These are phyloP conservation scores for Acanthamoeba royreba DNA, from an alignment of 208 protist species.

Conservation along the genomic window DNA sequence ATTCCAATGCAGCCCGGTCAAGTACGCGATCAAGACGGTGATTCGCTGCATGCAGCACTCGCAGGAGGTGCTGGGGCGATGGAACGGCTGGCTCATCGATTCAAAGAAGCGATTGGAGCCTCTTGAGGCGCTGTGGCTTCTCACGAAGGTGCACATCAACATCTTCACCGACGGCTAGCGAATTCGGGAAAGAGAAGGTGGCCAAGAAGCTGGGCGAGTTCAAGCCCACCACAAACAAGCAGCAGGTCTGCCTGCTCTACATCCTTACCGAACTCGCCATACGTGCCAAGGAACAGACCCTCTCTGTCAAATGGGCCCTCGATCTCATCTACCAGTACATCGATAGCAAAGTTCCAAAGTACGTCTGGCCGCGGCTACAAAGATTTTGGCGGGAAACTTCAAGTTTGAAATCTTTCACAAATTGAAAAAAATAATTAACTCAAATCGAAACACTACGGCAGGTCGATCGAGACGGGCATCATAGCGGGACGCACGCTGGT, in stretches of 20 bases:
- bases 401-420: not conserved
- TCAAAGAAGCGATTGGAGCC: conserved; percentile 11
- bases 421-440: not conserved
- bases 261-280: conserved; percentile 23
- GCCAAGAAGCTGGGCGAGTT: conserved; percentile 26
- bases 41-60: conserved; percentile 35
- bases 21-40: conserved; percentile 28
- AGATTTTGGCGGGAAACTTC: too few relatives aligned
- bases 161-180: not conserved
- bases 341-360: conserved; percentile 43
- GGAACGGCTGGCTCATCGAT: conserved; percentile 29
- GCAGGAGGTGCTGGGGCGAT: not conserved
- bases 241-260: conserved; percentile 30
- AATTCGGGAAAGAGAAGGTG: conserved; percentile 44
- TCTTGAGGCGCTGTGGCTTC: not conserved
- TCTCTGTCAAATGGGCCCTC: conserved; percentile 24
- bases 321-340: conserved; percentile 32
- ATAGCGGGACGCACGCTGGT: not conserved
- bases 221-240: not conserved
- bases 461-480: conserved; percentile 8
- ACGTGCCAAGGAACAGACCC: conserved; percentile 16
- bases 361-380: not conserved
- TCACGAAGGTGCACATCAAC: conserved; percentile 43
- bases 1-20: not conserved
- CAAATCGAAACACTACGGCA: not conserved